These are phyloP conservation scores for Quercus parvula DNA, from an alignment of 306 rosid genomes.

Conservation along the genomic window DNA sequence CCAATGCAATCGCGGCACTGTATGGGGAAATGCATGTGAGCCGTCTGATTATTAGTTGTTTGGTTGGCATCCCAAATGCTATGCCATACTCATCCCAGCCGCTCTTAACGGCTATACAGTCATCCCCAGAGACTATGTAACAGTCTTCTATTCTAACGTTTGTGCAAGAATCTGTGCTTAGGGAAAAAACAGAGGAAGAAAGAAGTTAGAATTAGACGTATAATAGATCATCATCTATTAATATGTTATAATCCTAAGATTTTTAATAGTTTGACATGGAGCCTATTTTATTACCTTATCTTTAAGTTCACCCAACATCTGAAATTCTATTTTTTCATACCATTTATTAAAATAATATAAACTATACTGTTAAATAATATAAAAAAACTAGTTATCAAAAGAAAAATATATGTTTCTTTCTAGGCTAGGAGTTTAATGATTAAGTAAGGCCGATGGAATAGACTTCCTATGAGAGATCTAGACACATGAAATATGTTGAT, in stretches of 20 bases:
- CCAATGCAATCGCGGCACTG: conserved; percentile 74
- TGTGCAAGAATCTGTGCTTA: conserved; percentile 60
- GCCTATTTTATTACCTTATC: too few relatives aligned
- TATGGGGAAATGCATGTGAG: conserved; percentile 74
- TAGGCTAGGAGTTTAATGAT: too few relatives aligned
- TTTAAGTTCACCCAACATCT: accelerated
- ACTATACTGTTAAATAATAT: too few relatives aligned
- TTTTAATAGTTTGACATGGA: too few relatives aligned
- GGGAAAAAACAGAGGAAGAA: background rate
- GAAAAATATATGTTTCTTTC: too few relatives aligned
- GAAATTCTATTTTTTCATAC: too few relatives aligned
- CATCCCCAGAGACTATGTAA: conserved; percentile 83
- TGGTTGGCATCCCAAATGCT: conserved; percentile 65
- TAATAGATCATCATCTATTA: background rate
- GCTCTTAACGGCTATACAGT: conserved; percentile 78
- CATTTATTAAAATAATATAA: too few relatives aligned
- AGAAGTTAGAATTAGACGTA: too few relatives aligned
- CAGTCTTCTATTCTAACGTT: conserved; percentile 70
- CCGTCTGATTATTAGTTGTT: conserved; percentile 55
- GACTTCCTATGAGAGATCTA: too few relatives aligned
- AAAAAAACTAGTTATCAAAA: too few relatives aligned
- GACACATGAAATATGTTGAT: too few relatives aligned
- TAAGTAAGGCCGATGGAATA: too few relatives aligned
- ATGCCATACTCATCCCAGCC: conserved; percentile 90
- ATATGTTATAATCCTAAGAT: background rate